Conservation (phyloP, 1,284 basidiomycete genomes). For the Austroboletus novae-zelandiae region DNA sequence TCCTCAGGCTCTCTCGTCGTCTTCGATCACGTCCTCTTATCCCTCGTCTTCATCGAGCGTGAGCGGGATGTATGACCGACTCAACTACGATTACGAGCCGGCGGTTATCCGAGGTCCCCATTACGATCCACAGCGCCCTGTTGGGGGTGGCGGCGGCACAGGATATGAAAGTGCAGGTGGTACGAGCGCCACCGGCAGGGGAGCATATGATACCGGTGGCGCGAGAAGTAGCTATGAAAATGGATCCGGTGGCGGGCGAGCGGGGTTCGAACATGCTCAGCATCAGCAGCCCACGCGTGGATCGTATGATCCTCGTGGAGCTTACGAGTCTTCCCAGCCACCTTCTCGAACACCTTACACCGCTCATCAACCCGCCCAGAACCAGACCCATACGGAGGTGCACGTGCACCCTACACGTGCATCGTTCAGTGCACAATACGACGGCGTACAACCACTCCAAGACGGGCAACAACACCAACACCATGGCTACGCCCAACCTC, state of each 20-base stretch:
- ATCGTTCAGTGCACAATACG: constrained; percentile 27
- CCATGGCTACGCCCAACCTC: constrained; percentile 21
- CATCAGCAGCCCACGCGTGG: constrained; percentile 23
- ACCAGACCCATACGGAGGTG: constrained; percentile 21
- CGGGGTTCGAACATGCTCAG: constrained; percentile 25
- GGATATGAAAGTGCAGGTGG: constrained; percentile 17
- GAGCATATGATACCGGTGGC: constrained; percentile 19
- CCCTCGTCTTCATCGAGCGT: constrained; percentile 16
- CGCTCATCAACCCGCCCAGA: constrained; percentile 20
- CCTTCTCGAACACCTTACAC: constrained; percentile 21
- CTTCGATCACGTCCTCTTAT: constrained; percentile 16
- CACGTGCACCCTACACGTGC: constrained; percentile 22
- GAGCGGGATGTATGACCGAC: constrained; percentile 19
- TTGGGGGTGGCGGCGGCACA: constrained; percentile 7
- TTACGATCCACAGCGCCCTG: constrained; percentile 27
- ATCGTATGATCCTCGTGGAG: constrained; percentile 21
- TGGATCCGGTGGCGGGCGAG: constrained; percentile 12
- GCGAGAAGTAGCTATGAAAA: constrained; percentile 24
- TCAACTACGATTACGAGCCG: constrained; percentile 27
- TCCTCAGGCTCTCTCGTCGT: constrained; percentile 22
- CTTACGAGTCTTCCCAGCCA: constrained; percentile 25
- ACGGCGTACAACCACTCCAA: constrained; percentile 27
- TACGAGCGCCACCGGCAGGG: constrained; percentile 16
- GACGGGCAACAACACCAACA: constrained; percentile 23
- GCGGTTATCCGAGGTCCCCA: constrained; percentile 14